phyloP scores from a whole-genome alignment of 495 filamentous ascomycete genomes.

The Cercophora scortea region DNA sequence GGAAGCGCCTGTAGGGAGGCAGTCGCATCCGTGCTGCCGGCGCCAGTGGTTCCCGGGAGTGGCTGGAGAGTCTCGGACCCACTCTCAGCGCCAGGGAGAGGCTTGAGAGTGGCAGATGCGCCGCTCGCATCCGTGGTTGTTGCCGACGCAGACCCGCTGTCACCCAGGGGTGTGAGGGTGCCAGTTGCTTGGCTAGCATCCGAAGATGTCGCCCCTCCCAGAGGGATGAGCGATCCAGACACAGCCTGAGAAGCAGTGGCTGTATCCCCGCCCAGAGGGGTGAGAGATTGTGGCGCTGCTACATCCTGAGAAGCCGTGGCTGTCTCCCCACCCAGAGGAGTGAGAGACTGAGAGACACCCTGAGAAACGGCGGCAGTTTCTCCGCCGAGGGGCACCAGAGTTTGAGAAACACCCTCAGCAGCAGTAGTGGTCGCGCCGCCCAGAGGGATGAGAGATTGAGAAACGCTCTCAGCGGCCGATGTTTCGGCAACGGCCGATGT shows the following conservation, averaged over 20 bases:
- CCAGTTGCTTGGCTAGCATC: background rate
- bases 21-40: background rate
- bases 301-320: too few species aligned
- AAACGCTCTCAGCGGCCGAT: background rate
- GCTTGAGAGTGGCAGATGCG: background rate
- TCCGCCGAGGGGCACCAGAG: too few species aligned
- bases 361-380: too few species aligned
- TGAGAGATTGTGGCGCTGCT: too few species aligned
- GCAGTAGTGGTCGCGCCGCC: background rate
- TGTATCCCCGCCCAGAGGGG: too few species aligned
- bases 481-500: background rate
- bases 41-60: background rate
- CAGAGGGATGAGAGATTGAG: background rate
- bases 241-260: too few species aligned
- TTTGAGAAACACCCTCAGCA: too few species aligned
- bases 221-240: background rate
- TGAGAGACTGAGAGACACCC: too few species aligned
- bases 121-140: background rate
- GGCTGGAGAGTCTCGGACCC: background rate
- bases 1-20: background rate
- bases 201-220: background rate
- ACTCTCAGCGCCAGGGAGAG: background rate
- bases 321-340: too few species aligned
- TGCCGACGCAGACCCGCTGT: background rate
- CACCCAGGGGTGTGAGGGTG: background rate